Evolutionary conservation across 2,329 filamentous ascomycete species (phyloP).

Genomic region (Fusarium luffae): DNA sequence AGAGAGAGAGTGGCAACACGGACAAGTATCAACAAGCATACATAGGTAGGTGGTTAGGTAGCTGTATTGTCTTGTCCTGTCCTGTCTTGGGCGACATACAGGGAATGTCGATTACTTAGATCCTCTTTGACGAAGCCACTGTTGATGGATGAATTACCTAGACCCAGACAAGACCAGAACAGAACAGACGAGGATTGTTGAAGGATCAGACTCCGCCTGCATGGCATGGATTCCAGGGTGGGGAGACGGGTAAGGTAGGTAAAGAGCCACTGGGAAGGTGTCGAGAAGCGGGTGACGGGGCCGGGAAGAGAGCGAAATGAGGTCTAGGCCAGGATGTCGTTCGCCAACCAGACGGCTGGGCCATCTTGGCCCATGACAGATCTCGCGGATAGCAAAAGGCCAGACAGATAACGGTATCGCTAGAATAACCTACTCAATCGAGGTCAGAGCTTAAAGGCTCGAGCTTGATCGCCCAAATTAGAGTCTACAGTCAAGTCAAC

Average conservation of each 20-base stretch:
- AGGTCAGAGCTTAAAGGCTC: slow-evolving; percentile 7
- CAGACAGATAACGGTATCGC: slow-evolving; percentile 34
- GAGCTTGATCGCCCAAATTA: slow-evolving; percentile 24
- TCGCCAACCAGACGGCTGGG: slow-evolving; percentile 45
- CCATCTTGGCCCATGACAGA: slow-evolving; percentile 43
- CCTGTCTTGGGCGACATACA: slow-evolving; percentile 26
- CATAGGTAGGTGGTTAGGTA: background rate
- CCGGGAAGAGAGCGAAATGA: slow-evolving; percentile 47
- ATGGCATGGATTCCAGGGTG: slow-evolving; percentile 36
- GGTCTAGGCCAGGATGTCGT: slow-evolving; percentile 40
- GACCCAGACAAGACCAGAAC: slow-evolving; percentile 23
- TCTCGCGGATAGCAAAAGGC: slow-evolving; percentile 38
- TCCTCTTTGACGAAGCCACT: slow-evolving; percentile 40
- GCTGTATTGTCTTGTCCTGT: slow-evolving; percentile 9
- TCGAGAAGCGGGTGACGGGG: slow-evolving; percentile 47
- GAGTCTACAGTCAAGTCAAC: slow-evolving; percentile 15
- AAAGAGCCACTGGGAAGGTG: slow-evolving; percentile 43
- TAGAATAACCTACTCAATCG: slow-evolving; percentile 17
- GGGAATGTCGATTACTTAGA: slow-evolving; percentile 41
- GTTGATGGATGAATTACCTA: slow-evolving; percentile 45
- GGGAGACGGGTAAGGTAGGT: slow-evolving; percentile 43
- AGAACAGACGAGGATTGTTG: slow-evolving; percentile 37
- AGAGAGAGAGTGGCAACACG: slow-evolving; percentile 38
- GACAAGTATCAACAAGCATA: slow-evolving; percentile 21
- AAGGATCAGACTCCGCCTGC: slow-evolving; percentile 46